Conservation (phyloP, 371 early-diverging fungal species). For the Paraphysoderma sedebokerense region DNA sequence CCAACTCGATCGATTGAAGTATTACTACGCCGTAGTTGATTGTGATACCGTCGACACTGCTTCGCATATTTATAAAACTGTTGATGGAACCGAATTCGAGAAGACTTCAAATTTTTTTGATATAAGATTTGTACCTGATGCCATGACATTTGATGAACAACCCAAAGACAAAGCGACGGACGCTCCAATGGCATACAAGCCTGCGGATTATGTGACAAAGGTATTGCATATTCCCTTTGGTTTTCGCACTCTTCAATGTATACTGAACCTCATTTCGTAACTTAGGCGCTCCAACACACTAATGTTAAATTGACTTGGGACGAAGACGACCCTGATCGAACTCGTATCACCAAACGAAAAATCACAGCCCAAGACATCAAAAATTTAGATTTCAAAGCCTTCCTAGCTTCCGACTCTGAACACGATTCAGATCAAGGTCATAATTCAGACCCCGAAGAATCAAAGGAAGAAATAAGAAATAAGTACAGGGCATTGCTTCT, state of each 20-base stretch:
- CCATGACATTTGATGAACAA: conserved; percentile 61
- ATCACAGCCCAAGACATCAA: conserved; percentile 78
- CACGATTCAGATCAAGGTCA: conserved; percentile 28
- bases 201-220: conserved; percentile 59
- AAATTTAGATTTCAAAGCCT: conserved; percentile 75
- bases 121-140: conserved; percentile 90
- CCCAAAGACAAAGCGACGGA: conserved; percentile 45
- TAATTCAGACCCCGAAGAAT: conserved; percentile 1
- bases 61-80: conserved; percentile 52
- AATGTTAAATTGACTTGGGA: conserved; percentile 95
- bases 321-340: conserved; percentile 75
- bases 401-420: conserved; percentile 62
- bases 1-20: conserved; percentile 78
- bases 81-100: conserved; percentile 93
- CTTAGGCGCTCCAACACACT: conserved; percentile 73
- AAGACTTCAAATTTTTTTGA: conserved; percentile 86
- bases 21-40: conserved; percentile 90
- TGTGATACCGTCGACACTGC: conserved; percentile 80
- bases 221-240: conserved; percentile 6
- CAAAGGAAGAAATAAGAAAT: conserved; percentile 13
- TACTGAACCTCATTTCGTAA: neutral
- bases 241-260: neutral
- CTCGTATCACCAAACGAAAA: conserved; percentile 52
- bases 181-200: conserved; percentile 65
- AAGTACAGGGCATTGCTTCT: conserved; percentile 47